These are phyloP conservation scores for Calonectria pteridis DNA, from an alignment of 2,329 filamentous ascomycete species.

Conservation along the genomic window DNA sequence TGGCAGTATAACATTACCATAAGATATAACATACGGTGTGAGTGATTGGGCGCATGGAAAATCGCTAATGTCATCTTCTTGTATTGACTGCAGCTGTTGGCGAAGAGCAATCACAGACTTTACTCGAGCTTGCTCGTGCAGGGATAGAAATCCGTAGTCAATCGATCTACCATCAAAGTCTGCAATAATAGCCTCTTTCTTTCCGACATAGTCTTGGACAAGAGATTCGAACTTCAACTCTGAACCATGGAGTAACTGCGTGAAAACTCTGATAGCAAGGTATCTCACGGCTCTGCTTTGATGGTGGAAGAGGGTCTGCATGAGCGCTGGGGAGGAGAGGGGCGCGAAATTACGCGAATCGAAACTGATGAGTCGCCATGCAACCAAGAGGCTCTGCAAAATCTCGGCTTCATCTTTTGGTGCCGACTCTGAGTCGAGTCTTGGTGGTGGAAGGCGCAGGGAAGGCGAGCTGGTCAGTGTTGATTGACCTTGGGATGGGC, in stretches of 20 bases:
- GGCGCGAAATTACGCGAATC: constrained; percentile 76
- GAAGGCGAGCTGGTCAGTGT: constrained; percentile 37
- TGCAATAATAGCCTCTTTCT: constrained; percentile 71
- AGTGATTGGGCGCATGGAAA: constrained; percentile 55
- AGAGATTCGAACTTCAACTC: constrained; percentile 83
- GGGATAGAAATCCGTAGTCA: constrained; percentile 81
- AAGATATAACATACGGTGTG: constrained; percentile 72
- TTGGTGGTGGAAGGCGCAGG: constrained; percentile 47
- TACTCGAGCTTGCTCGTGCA: constrained; percentile 69
- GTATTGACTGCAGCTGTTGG: constrained; percentile 49
- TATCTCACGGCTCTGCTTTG: constrained; percentile 75
- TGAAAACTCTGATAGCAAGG: constrained; percentile 85
- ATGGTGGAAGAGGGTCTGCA: constrained; percentile 78
- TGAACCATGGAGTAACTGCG: constrained; percentile 81
- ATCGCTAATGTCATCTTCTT: constrained; percentile 23
- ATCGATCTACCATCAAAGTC: constrained; percentile 81
- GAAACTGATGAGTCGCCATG: constrained; percentile 84
- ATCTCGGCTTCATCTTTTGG: constrained; percentile 40
- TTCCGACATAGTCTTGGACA: constrained; percentile 73
- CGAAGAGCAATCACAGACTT: constrained; percentile 59
- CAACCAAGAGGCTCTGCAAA: constrained; percentile 55
- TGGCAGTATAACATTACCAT: constrained; percentile 77
- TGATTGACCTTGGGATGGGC: constrained; percentile 27
- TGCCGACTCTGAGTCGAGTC: constrained; percentile 45
- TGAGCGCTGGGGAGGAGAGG: constrained; percentile 73